These are phyloP conservation scores for Trametes coccinea DNA, from an alignment of 768 basidiomycete species.

Conservation along the genomic window DNA sequence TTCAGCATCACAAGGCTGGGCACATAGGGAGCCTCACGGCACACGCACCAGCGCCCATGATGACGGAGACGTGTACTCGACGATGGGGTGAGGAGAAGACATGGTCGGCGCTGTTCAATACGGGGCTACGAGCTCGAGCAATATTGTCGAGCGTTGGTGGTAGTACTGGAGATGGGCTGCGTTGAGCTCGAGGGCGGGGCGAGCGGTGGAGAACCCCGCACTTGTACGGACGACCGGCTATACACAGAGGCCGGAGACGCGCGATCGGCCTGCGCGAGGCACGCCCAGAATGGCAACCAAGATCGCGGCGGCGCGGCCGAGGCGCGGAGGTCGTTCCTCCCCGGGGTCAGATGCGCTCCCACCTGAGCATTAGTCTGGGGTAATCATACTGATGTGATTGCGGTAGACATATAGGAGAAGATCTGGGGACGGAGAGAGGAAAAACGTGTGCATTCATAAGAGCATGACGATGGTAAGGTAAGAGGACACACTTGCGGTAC, in stretches of 20 bases:
- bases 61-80: conserved; percentile 76
- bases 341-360: conserved; percentile 11
- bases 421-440: too few relatives aligned
- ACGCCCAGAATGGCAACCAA: conserved; percentile 5
- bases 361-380: neutral
- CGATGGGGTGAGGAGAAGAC: conserved; percentile 55
- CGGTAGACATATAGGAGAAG: too few relatives aligned
- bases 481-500: neutral
- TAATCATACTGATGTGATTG: too few relatives aligned
- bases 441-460: too few relatives aligned
- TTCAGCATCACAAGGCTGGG: neutral
- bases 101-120: neutral
- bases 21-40: neutral
- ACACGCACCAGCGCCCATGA: conserved; percentile 82
- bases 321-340: conserved; percentile 2
- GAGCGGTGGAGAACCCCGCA: conserved; percentile 5
- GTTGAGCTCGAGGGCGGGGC: neutral
- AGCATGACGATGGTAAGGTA: too few relatives aligned
- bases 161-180: too few relatives aligned
- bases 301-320: conserved; percentile 8
- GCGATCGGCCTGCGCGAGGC: conserved; percentile 6
- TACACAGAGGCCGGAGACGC: conserved; percentile 8
- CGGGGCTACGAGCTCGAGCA: neutral
- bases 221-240: conserved; percentile 8
- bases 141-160: too few relatives aligned